Evolutionary conservation across 495 filamentous ascomycete species (phyloP).

Genomic region (Trichocladium uniseriatum): DNA sequence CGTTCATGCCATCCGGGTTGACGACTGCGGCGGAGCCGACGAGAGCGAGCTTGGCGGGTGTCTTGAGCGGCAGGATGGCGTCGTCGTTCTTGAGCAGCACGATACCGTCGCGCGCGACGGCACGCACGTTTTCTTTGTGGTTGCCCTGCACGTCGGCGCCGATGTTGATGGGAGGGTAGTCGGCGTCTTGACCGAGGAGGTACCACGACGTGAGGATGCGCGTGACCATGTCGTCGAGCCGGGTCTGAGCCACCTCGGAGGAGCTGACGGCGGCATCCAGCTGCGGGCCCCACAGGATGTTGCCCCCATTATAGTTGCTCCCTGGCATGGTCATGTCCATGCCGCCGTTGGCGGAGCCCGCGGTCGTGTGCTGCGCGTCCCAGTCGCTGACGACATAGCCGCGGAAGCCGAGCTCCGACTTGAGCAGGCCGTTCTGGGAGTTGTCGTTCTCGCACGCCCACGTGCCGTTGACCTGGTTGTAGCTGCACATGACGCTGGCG

Average conservation of each 20-base stretch:
- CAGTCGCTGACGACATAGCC: conserved; percentile 47
- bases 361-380: conserved; percentile 48
- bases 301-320: conserved; percentile 38
- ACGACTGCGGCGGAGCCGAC: conserved; percentile 68
- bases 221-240: conserved; percentile 48
- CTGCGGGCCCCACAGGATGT: conserved; percentile 38
- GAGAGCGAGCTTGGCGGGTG: conserved; percentile 50
- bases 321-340: conserved; percentile 52
- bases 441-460: conserved; percentile 54
- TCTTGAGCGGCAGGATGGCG: conserved; percentile 51
- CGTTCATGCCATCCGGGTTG: conserved; percentile 45
- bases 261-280: conserved; percentile 41
- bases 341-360: conserved; percentile 36
- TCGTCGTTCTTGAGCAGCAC: conserved; percentile 70
- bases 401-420: conserved; percentile 41
- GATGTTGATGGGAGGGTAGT: conserved; percentile 41
- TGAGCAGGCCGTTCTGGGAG: conserved; percentile 33
- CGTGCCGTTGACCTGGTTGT: conserved; percentile 54
- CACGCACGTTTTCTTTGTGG: conserved; percentile 50
- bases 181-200: conserved; percentile 42
- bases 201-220: conserved; percentile 50
- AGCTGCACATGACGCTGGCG: conserved; percentile 50
- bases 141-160: conserved; percentile 44
- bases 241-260: conserved; percentile 33
- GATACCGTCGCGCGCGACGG: conserved; percentile 52